A percentile compares a stretch with the other conserved stretches of the same genome.
These are phyloP conservation scores for Raphidocelis subcapitata DNA, from an alignment of 139 green algal species.

Conservation along the genomic window DNA sequence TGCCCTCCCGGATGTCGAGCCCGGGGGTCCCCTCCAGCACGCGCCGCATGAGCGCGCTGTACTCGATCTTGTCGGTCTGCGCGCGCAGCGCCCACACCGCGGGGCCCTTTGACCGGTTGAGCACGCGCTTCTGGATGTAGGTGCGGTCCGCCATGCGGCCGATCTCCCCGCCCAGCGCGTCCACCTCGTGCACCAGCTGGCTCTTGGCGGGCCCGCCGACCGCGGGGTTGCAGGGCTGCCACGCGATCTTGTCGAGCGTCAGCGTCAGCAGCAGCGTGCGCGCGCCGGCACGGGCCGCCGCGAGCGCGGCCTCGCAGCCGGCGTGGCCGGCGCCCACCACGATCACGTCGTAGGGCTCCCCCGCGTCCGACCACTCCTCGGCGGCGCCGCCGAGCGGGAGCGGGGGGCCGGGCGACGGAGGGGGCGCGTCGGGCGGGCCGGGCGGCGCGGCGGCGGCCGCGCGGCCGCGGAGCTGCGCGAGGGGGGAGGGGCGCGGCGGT, in stretches of 20 bases:
- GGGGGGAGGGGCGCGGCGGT: not conserved
- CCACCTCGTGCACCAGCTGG: constrained; percentile 96
- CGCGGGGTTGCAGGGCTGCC: constrained; percentile 93
- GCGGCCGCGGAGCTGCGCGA: not conserved
- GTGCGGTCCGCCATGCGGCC: constrained; percentile 89
- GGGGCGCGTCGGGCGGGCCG: not conserved
- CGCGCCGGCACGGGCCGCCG: constrained; percentile 78
- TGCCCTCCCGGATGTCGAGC: constrained; percentile 88
- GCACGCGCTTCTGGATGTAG: constrained; percentile 94
- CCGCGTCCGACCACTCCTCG: constrained; percentile 38
- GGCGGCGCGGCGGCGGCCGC: not conserved
- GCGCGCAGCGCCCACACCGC: constrained; percentile 96
- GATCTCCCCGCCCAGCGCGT: constrained; percentile 95
- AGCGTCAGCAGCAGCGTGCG: constrained; percentile 94
- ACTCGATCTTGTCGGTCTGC: constrained; percentile 98
- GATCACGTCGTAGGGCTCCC: constrained; percentile 93
- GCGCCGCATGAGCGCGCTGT: constrained; percentile 67
- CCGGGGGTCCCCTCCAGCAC: constrained; percentile 81
- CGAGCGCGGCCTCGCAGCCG: constrained; percentile 95
- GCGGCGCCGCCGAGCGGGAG: not conserved
- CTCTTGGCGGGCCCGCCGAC: constrained; percentile 93
- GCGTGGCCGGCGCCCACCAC: constrained; percentile 96
- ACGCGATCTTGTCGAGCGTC: constrained; percentile 94
- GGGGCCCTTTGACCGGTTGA: constrained; percentile 95
- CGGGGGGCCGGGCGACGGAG: too few relatives aligned